Conservation (phyloP, 2,329 filamentous ascomycete species). For the Colletotrichum lupini region DNA sequence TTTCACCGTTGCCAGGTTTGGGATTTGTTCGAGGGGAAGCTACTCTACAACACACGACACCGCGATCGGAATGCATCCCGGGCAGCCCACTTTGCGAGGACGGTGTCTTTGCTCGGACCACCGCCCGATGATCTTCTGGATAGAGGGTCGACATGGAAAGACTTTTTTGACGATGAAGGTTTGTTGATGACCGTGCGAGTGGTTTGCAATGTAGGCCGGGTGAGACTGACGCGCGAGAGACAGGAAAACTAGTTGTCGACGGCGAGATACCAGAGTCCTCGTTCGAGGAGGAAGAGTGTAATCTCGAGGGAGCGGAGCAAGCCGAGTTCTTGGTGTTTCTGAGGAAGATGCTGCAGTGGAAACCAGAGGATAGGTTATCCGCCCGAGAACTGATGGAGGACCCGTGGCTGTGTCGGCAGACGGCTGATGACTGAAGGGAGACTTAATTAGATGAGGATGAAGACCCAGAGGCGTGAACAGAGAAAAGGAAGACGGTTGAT, state of each 20-base stretch:
- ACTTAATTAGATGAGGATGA: background rate
- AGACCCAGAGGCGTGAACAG: background rate
- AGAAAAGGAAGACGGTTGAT: background rate
- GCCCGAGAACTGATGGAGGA: slow-evolving; percentile 32
- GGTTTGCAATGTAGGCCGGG: accelerated
- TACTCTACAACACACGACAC: slow-evolving; percentile 41
- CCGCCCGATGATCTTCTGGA: slow-evolving; percentile 47
- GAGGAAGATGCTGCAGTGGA: slow-evolving; percentile 42
- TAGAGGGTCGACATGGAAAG: slow-evolving; percentile 40
- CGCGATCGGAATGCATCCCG: slow-evolving; percentile 37
- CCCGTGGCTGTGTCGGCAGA: slow-evolving; percentile 20
- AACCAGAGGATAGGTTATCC: slow-evolving; percentile 40
- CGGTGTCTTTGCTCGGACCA: slow-evolving; percentile 50
- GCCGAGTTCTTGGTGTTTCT: slow-evolving; percentile 37
- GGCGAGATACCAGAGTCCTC: slow-evolving; percentile 25
- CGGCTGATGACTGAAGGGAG: background rate
- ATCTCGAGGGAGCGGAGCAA: slow-evolving; percentile 37
- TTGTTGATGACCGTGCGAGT: background rate
- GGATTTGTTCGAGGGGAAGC: slow-evolving; percentile 45
- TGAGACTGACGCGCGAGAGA: background rate
- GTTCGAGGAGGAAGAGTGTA: slow-evolving; percentile 25
- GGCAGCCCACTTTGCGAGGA: slow-evolving; percentile 46
- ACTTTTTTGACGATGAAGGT: slow-evolving; percentile 41
- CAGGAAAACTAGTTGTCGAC: slow-evolving; percentile 9
- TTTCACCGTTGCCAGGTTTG: slow-evolving; percentile 39